Evolutionary conservation across 148 eudicot genomes (phyloP), one percentile per base, ranked within the genome.

Genomic region (Rhododendron mucronatum): DNA sequence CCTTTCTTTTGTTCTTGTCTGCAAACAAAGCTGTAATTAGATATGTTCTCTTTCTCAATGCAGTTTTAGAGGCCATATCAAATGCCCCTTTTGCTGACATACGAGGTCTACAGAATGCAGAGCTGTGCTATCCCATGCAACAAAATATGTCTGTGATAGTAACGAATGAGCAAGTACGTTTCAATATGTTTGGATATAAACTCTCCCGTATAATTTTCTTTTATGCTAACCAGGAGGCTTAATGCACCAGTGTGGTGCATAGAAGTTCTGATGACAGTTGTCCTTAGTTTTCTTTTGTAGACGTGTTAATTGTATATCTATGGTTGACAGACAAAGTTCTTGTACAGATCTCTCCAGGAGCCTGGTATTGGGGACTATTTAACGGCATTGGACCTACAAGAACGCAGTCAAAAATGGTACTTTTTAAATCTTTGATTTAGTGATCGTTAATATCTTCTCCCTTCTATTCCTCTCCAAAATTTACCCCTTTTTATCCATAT

Each of bases 371-470:
- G 89, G 99, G 98, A 61, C 85, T 97, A 47, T 97, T 95, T 83
- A 97, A 97, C 84, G 99, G 98, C 87, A 91, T 95, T 55, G 99
- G 99, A 85, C 92, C 93, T 78, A 61, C 83, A 86, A 90, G 96
- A 90, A 97, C 98, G 28, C 98, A 93, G 84, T 92, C 95, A 84
- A 97, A 97, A 87, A 97, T 97, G 99, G 99, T 95, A 92, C 74
- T 5, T 10, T 84, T 44, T 55, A 57, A 71, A 20, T 33, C n/a
- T 55, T 73, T 82, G 6, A 50, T n/a, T 6, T 2, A 50, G 18
- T 59, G 28, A 7, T 82, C 57, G 69, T 74, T 50, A 23, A 16
- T 45, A 55, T 51, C 4, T 79, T 51, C 61, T 85, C 81, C 30
- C 33, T 63, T 63, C 71, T 63, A 9, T 63, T 63, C 71, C 33